Conservation (phyloP, 495 filamentous ascomycete genomes). For the Beverwykella pulmonaria region DNA sequence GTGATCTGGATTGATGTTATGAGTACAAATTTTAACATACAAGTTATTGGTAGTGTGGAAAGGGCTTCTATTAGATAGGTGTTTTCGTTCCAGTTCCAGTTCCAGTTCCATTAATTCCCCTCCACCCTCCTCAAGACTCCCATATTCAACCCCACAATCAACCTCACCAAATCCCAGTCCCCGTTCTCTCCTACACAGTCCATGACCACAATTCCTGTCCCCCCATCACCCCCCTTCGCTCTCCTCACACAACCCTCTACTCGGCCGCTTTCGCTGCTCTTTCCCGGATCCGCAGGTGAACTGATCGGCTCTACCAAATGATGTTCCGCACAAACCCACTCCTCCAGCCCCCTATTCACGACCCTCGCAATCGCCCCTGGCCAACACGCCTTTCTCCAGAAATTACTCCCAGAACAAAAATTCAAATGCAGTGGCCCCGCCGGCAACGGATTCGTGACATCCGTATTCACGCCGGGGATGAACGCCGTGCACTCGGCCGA, state of each 20-base stretch:
- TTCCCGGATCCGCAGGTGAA: constrained; percentile 46
- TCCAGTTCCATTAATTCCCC: background rate
- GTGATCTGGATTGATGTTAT: no score
- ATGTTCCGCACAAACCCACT: constrained; percentile 75
- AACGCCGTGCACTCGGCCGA: constrained; percentile 56
- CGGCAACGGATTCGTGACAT: constrained; percentile 43
- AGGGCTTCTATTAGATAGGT: no score
- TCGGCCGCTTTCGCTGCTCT: constrained; percentile 40
- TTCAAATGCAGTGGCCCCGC: constrained; percentile 78
- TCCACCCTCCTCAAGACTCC: constrained; percentile 58
- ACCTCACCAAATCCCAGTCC: constrained; percentile 90
- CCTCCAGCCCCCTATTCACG: constrained; percentile 84
- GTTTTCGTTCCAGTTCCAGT: no score
- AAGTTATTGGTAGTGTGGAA: no score
- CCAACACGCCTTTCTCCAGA: constrained; percentile 90
- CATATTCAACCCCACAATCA: constrained; percentile 89
- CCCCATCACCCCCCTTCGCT: constrained; percentile 64
- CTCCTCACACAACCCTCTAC: constrained; percentile 37
- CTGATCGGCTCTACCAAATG: constrained; percentile 39
- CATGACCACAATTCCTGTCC: constrained; percentile 88
- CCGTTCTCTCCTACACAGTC: constrained; percentile 90
- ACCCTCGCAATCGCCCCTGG: constrained; percentile 90
- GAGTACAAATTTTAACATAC: no score
- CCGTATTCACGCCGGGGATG: constrained; percentile 50
- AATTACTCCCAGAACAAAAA: constrained; percentile 87